Evolutionary conservation across 2,329 filamentous ascomycete species (phyloP).

Genomic region (Cucurbitaria berberidis): DNA sequence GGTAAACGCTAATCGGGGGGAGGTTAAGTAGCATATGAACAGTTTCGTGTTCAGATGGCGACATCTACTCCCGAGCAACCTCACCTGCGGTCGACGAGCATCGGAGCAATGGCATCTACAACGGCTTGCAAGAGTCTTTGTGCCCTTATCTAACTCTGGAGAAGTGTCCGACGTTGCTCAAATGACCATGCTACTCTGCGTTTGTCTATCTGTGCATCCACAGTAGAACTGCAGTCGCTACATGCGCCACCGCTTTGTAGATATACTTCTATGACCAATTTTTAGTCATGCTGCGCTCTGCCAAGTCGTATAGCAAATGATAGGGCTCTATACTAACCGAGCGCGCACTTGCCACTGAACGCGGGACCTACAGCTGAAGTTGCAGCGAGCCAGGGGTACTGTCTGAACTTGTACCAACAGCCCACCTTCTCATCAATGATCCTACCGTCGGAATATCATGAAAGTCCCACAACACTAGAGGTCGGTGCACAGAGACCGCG

Average conservation of each 20-base stretch:
- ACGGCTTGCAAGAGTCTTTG: conserved; percentile 6
- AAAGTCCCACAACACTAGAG: background rate
- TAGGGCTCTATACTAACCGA: background rate
- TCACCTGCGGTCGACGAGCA: background rate
- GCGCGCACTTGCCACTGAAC: background rate
- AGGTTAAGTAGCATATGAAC: background rate
- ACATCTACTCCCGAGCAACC: background rate
- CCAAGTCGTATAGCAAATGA: too few species aligned
- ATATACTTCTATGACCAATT: too few species aligned
- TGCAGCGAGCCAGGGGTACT: background rate
- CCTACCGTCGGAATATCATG: background rate
- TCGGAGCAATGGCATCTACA: background rate
- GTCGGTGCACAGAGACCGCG: conserved; percentile 16
- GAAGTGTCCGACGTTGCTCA: background rate
- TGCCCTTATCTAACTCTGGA: background rate
- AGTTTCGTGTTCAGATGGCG: conserved; percentile 5
- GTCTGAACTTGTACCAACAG: background rate
- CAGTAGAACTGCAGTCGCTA: background rate
- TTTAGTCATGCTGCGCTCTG: background rate
- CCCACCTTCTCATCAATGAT: background rate
- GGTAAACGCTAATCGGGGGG: background rate
- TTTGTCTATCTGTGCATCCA: background rate
- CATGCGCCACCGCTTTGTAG: too few species aligned
- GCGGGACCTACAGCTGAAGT: background rate
- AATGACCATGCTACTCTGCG: background rate